Evolutionary conservation across 2,329 filamentous ascomycete species (phyloP).

Genomic region (Grosmannia clavigera): DNA sequence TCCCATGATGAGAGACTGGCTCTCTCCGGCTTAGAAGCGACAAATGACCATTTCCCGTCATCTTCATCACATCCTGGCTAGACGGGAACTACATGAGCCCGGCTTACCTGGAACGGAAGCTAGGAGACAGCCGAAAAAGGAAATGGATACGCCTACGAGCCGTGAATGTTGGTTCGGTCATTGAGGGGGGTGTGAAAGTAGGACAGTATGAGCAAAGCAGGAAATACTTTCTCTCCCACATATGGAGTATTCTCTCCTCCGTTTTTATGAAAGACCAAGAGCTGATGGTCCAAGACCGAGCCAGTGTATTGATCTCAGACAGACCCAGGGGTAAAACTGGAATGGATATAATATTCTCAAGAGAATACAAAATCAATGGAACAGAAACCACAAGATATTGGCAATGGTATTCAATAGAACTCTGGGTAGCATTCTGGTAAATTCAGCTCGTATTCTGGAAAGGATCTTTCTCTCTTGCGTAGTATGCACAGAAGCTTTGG

Average conservation of each 20-base stretch:
- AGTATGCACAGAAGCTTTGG: background rate
- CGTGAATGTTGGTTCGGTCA: background rate
- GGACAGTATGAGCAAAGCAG: background rate
- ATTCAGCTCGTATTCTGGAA: background rate
- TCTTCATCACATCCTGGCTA: background rate
- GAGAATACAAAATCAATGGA: background rate
- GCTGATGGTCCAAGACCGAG: background rate
- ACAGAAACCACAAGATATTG: background rate
- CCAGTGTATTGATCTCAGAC: background rate
- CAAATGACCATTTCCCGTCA: background rate
- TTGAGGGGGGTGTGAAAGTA: background rate
- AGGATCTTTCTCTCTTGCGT: background rate
- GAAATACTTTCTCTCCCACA: too few species aligned
- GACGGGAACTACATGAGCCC: constrained; percentile 5
- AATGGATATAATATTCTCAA: background rate
- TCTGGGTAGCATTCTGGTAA: background rate
- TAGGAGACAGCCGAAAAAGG: constrained; percentile 9
- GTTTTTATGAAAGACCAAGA: background rate
- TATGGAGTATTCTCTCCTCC: background rate
- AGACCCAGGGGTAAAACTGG: background rate
- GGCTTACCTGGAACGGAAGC: constrained; percentile 9
- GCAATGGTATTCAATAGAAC: background rate
- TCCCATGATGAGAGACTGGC: background rate
- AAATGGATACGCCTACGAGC: background rate
- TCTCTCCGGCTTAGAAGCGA: background rate